Conservation (phyloP, 1,139 yeast genomes). For the Saccharomycopsis hybrid region DNA sequence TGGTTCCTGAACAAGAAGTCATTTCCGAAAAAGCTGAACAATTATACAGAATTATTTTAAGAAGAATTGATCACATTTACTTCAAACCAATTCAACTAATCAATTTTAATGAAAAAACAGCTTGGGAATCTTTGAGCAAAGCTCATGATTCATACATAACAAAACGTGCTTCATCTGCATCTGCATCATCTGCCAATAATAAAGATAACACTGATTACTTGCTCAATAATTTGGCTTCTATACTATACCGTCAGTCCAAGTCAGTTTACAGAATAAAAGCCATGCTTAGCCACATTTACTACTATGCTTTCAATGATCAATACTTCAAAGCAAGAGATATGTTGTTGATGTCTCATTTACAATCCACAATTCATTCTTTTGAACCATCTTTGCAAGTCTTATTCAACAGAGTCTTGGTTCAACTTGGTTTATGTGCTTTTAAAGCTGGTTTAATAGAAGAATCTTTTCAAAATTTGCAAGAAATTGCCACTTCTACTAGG, state of each 20-base stretch:
- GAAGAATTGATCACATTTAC: constrained; percentile 89
- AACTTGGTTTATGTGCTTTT: constrained; percentile 94
- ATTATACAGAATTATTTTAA: constrained; percentile 68
- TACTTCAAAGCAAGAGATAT: constrained; percentile 83
- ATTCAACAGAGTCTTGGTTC: constrained; percentile 93
- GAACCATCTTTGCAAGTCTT: constrained; percentile 85
- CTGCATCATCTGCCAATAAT: constrained; percentile 26
- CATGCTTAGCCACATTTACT: constrained; percentile 78
- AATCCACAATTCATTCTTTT: constrained; percentile 72
- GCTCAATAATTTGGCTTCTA: constrained; percentile 58
- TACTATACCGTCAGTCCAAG: constrained; percentile 60
- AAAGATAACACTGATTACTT: constrained; percentile 44
- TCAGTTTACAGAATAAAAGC: constrained; percentile 75
- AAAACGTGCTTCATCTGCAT: constrained; percentile 28
- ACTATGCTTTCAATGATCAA: constrained; percentile 81
- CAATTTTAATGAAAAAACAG: constrained; percentile 57
- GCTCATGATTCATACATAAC: constrained; percentile 25
- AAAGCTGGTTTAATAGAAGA: constrained; percentile 82
- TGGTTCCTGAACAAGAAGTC: constrained; percentile 40
- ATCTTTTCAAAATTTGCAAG: constrained; percentile 81
- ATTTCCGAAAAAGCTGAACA: constrained; percentile 43
- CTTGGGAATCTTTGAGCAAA: constrained; percentile 50
- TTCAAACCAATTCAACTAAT: constrained; percentile 83
- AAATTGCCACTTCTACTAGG: constrained; percentile 80
- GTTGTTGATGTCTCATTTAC: constrained; percentile 79